Evolutionary conservation across 1,139 yeast genomes (phyloP).

Genomic region (Suhomyces atakaporum): DNA sequence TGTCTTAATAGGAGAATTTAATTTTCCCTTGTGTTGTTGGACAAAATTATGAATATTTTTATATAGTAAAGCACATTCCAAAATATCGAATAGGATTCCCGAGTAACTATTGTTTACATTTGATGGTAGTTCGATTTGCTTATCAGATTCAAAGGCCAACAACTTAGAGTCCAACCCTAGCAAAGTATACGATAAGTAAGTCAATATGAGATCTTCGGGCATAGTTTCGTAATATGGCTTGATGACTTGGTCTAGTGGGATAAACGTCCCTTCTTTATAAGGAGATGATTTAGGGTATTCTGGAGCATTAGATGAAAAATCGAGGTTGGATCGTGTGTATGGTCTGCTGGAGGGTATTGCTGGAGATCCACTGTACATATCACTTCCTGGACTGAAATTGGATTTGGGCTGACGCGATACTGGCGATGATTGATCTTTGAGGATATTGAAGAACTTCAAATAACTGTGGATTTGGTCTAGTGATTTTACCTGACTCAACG

Average conservation of each 20-base stretch:
- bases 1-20: slow-evolving; percentile 57
- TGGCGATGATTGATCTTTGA: slow-evolving; percentile 5
- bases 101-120: slow-evolving; percentile 59
- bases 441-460: slow-evolving; percentile 32
- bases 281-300: slow-evolving; percentile 11
- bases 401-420: not conserved
- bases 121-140: slow-evolving; percentile 48
- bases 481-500: slow-evolving; percentile 30
- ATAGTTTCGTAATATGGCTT: slow-evolving; percentile 38
- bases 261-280: slow-evolving; percentile 5
- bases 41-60: slow-evolving; percentile 40
- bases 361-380: slow-evolving; percentile 6
- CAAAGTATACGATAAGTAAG: slow-evolving; percentile 64
- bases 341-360: slow-evolving; percentile 7
- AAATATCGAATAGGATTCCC: slow-evolving; percentile 55
- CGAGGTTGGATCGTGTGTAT: slow-evolving; percentile 6
- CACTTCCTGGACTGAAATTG: slow-evolving; percentile 6
- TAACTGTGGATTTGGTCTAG: slow-evolving; percentile 40
- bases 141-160: slow-evolving; percentile 45
- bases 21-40: slow-evolving; percentile 28
- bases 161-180: slow-evolving; percentile 72
- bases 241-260: slow-evolving; percentile 20
- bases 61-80: slow-evolving; percentile 77
- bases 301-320: not conserved
- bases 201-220: slow-evolving; percentile 53